Base-by-base conservation (phyloP, 495 filamentous ascomycete genomes). In the Aspergillus incahuasiensis region DNA sequence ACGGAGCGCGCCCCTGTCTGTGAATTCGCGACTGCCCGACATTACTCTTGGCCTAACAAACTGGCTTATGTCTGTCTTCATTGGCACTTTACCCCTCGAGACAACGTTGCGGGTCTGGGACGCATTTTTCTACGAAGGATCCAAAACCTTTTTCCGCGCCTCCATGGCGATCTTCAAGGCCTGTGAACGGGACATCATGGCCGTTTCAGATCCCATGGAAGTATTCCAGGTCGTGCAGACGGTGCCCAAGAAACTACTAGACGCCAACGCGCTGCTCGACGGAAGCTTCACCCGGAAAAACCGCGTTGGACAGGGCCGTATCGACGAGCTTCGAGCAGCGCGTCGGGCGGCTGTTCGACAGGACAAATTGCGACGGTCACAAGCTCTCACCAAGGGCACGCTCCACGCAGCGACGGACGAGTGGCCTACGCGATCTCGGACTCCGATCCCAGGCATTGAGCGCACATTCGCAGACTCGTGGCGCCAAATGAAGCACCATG, bases 1-100 rank as follows among this genome's bases (percentile, higher is more conserved):
- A 20, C 73, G 68, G 52, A 41, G 61, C 12, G 68, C 72, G 43
- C 70, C 77, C 19, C 69, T 79, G 16, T 79, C 73, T 19, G 76
- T 79, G 32, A 74, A 73, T 57, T 78, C 81, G 19, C 83, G 88
- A 2, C 75, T 96, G 7, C 94, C 94, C 0, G 89, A 94, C 11
- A 91, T 98, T 61, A 92, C 90, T 8, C 80, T 98, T 1, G 92
- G 91, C 56, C 86, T 92, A 63, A 96, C 92, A 1, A 86, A 91
- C n/a, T 98, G 94, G 94, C 95, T 98, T 69, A 98, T 98, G 94
- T 91, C 86, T 15, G 86, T 91, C 42, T 97, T 94, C 69, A 92
- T 97, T 67, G 91, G 92, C 34, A 95, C 86, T 1, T 70, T 98
- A 24, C 94, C 94, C 16, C 88, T 95, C 59, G 94, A 98, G 67